Base-by-base conservation (phyloP, 805 yeast genomes). In the Teunomyces stri region DNA sequence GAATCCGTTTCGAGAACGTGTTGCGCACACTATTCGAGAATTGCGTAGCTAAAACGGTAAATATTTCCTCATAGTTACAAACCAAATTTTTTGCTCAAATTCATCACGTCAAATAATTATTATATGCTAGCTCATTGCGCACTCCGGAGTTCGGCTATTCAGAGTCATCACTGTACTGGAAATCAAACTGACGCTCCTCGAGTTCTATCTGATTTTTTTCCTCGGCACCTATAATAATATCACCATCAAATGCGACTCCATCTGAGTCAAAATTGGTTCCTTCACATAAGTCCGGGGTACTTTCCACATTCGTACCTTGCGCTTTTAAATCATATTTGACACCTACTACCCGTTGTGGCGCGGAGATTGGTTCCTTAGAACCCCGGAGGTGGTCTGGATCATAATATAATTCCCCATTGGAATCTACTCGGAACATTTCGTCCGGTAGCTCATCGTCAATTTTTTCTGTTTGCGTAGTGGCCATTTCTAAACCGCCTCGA, bases 341-440 rank as follows among this genome's bases (percentile, higher is more conserved):
- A 13, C 10, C 34, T 9, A 11, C 13, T 13, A 6, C 16, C 34
- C n/a, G 10, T 15, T 13, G 34, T 31, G 34, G 34, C 7, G 12
- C 10, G 15, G 18, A 31, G 16, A 13, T 31, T 11, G 18, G 18
- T 4, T 6, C 16, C 18, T 12, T 18, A 6, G 11, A 5, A 16
- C 38, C 16, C 38, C 9, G 38, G 27, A 5, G 7, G 18, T 22
- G 25, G 11, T 7, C 41, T 9, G 65, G 63, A 20, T 51, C 54
- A 42, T 56, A 63, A 2, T 62, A 46, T 16, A 62, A 47, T n/a
- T 61, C 58, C 1, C 65, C 65, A 13, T 50, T 34, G 3, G 49
- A 53, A 36, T 56, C 51, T 9, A 36, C 39, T 6, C 47, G 38
- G 41, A 60, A 62, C 18, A 47, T 37, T 7, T 49, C 47, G 37